Evolutionary conservation across 208 protist species (phyloP).

Genomic region (Acanthamoeba lenticulata): DNA sequence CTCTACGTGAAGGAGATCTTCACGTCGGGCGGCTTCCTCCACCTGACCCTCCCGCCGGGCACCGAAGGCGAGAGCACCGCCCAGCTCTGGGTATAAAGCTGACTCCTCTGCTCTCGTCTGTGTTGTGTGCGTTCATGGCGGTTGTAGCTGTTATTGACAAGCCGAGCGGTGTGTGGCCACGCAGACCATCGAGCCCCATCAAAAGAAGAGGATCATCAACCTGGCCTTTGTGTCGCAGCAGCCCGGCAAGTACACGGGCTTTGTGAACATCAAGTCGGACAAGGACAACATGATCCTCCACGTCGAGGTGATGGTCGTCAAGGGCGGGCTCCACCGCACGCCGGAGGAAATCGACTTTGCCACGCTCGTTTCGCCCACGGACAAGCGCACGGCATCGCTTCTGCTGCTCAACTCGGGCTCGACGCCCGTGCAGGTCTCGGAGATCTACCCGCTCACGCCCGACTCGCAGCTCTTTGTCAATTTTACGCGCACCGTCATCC

Average conservation of each 20-base stretch:
- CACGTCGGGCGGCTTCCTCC: conserved; percentile 66
- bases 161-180: not conserved
- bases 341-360: conserved; percentile 66
- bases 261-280: conserved; percentile 68
- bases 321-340: conserved; percentile 57
- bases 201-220: conserved; percentile 38
- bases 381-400: conserved; percentile 9
- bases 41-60: conserved; percentile 58
- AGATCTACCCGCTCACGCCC: conserved; percentile 59
- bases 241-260: conserved; percentile 64
- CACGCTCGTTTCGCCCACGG: conserved; percentile 19
- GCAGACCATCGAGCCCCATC: conserved; percentile 52
- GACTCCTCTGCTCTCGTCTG: not conserved
- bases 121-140: not conserved
- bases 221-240: conserved; percentile 59
- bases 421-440: conserved; percentile 58
- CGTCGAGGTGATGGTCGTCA: conserved; percentile 60
- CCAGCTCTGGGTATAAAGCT: conserved; percentile 27
- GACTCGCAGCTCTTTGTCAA: conserved; percentile 59
- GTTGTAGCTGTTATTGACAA: too few relatives aligned
- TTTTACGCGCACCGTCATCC: conserved; percentile 49
- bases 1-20: conserved; percentile 64
- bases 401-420: conserved; percentile 54
- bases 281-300: conserved; percentile 68
- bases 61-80: not conserved